These are phyloP conservation scores for Crataegus laevigata DNA, from an alignment of 306 rosid genomes.

Conservation along the genomic window DNA sequence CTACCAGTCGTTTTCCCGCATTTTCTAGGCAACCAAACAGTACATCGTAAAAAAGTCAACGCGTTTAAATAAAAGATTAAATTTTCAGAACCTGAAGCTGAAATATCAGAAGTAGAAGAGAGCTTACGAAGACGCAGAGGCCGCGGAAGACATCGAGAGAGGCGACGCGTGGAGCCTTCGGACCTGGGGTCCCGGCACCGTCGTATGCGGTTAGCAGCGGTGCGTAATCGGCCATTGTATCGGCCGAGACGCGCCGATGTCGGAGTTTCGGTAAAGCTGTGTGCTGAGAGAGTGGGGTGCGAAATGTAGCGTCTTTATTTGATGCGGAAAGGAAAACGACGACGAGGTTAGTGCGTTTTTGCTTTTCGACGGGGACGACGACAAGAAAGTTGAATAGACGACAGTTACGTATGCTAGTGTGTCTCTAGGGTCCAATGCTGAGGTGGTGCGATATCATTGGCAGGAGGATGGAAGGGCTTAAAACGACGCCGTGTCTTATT, in stretches of 20 bases:
- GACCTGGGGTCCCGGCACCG: background rate
- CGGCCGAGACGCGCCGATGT: background rate
- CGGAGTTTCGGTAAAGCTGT: conserved; percentile 4
- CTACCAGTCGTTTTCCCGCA: background rate
- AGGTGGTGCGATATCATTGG: too few relatives aligned
- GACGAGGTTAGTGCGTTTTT: background rate
- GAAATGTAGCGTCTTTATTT: background rate
- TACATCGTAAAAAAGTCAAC: background rate
- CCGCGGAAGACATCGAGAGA: conserved; percentile 94
- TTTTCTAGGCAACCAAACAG: conserved; percentile 11
- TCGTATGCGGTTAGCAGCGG: conserved; percentile 27
- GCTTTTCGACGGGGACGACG: too few relatives aligned
- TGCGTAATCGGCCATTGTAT: conserved; percentile 40
- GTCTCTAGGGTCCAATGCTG: too few relatives aligned
- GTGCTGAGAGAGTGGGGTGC: background rate
- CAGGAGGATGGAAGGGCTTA: too few relatives aligned
- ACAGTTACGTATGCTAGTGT: too few relatives aligned
- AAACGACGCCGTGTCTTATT: too few relatives aligned
- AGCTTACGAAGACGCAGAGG: conserved; percentile 71
- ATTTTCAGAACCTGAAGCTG: background rate
- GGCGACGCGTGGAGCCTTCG: conserved; percentile 48
- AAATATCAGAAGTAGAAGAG: background rate
- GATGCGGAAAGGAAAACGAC: background rate
- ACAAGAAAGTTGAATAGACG: too few relatives aligned
- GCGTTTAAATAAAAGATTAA: background rate